Conservation (phyloP, 352 stramenopile genomes). For the Globisporangium camurandrum region DNA sequence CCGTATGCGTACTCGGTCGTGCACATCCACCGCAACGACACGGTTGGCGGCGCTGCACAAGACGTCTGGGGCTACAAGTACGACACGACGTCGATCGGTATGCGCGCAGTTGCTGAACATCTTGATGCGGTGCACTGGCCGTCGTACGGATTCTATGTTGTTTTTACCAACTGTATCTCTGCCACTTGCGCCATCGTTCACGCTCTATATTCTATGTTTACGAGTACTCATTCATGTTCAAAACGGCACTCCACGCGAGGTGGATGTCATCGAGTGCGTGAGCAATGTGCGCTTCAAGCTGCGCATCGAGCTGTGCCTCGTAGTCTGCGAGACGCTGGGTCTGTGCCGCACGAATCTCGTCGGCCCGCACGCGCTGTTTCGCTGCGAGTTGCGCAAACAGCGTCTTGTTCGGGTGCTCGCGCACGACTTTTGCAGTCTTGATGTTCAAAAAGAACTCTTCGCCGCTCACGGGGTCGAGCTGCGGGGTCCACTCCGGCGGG, state of each 20-base stretch:
- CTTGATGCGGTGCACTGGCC: neutral
- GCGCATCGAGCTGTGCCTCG: conserved; percentile 10
- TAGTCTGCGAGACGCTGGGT: conserved; percentile 19
- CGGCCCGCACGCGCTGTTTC: conserved; percentile 21
- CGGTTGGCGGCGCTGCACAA: neutral
- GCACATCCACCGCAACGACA: neutral
- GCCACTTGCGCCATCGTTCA: too few relatives aligned
- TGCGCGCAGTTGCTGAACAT: neutral
- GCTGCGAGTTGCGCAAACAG: conserved; percentile 23
- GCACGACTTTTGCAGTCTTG: conserved; percentile 21
- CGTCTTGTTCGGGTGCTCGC: conserved; percentile 27
- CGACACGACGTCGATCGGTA: neutral
- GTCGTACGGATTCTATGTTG: neutral
- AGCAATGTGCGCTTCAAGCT: conserved; percentile 5
- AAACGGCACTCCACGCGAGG: neutral
- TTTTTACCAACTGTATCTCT: too few relatives aligned
- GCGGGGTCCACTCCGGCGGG: conserved; percentile 30
- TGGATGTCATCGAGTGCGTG: neutral
- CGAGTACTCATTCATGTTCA: too few relatives aligned
- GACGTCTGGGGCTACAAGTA: neutral
- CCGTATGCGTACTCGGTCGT: neutral
- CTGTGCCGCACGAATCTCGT: conserved; percentile 17
- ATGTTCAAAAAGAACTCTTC: conserved; percentile 35
- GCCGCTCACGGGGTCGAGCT: conserved; percentile 25
- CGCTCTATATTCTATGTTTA: too few relatives aligned